A percentile compares a stretch with the other conserved stretches of the same genome.
These are phyloP conservation scores for Claviceps paspali DNA, from an alignment of 2,329 filamentous ascomycete species.

Conservation along the genomic window DNA sequence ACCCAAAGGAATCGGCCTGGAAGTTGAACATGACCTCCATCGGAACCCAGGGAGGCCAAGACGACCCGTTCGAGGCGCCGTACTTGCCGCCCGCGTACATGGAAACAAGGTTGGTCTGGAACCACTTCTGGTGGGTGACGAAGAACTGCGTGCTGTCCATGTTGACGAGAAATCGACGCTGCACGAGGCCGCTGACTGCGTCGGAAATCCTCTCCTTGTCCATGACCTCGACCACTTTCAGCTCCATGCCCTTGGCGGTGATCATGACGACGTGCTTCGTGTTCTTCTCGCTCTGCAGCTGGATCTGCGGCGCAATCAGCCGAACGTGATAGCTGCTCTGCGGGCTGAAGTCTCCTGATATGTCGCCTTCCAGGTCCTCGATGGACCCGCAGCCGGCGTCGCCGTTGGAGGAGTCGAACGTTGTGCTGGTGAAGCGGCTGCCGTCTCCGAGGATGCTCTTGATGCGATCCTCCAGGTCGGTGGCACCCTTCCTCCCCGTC, in stretches of 20 bases:
- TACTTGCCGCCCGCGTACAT: conserved; percentile 93
- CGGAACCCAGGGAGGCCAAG: conserved; percentile 96
- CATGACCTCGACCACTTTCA: conserved; percentile 96
- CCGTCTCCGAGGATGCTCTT: conserved; percentile 74
- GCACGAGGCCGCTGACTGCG: conserved; percentile 85
- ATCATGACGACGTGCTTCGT: conserved; percentile 93
- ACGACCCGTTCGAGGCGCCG: conserved; percentile 66
- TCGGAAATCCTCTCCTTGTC: conserved; percentile 88
- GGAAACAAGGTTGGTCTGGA: conserved; percentile 68
- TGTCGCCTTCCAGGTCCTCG: conserved; percentile 55
- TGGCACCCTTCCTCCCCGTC: conserved; percentile 41
- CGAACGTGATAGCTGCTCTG: conserved; percentile 92
- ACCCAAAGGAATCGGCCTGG: conserved; percentile 85
- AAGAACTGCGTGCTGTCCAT: conserved; percentile 99
- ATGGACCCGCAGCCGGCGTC: conserved; percentile 27
- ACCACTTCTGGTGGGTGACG: conserved; percentile 85
- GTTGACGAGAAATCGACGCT: conserved; percentile 80
- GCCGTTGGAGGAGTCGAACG: conserved; percentile 16
- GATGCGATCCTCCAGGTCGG: conserved; percentile 69
- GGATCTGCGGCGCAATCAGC: conserved; percentile 92
- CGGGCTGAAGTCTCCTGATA: conserved; percentile 74
- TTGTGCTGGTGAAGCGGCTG: conserved; percentile 52
- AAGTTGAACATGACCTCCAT: conserved; percentile 99
- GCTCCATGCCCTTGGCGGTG: conserved; percentile 92
- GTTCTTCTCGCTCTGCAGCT: conserved; percentile 97